A percentile compares a stretch with the other conserved stretches of the same genome.
These are phyloP conservation scores for Lichtheimia corymbifera DNA, from an alignment of 371 early-diverging fungal genomes.

Conservation along the genomic window DNA sequence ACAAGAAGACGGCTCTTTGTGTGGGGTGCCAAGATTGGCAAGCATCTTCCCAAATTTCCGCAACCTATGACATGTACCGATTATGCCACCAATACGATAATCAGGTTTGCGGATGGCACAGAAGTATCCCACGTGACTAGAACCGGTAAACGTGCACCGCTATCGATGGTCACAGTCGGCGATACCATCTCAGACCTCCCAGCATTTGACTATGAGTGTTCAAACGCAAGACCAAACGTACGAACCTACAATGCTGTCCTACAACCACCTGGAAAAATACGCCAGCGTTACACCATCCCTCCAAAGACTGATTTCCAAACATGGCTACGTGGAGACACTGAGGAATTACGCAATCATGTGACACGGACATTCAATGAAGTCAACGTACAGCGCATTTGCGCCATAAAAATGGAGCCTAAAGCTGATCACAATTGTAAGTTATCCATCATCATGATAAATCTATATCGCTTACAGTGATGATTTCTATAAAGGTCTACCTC, in stretches of 20 bases:
- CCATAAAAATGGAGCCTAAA: constrained; percentile 44
- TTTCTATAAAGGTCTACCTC: constrained; percentile 32
- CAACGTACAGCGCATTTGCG: constrained; percentile 51
- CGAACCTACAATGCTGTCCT: not conserved
- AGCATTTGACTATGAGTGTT: constrained; percentile 28
- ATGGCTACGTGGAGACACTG: constrained; percentile 29
- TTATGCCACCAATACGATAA: constrained; percentile 20
- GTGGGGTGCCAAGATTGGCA: constrained; percentile 56
- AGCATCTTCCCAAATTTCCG: constrained; percentile 55
- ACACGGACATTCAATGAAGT: constrained; percentile 37
- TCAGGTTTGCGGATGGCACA: constrained; percentile 32
- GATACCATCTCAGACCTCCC: constrained; percentile 66
- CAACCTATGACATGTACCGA: constrained; percentile 7
- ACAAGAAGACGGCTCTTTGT: constrained; percentile 60
- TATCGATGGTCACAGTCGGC: constrained; percentile 49
- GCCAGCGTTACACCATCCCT: constrained; percentile 27
- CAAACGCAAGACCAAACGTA: not conserved
- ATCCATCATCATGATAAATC: too few relatives aligned
- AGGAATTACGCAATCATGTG: constrained; percentile 44
- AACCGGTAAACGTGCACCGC: constrained; percentile 50
- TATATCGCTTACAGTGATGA: too few relatives aligned
- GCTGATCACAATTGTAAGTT: constrained; percentile 48
- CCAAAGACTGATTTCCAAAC: constrained; percentile 56
- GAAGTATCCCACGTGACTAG: constrained; percentile 36
- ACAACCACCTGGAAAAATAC: constrained; percentile 27